Evolutionary conservation across 208 protist genomes (phyloP).

Genomic region (Blastocrithidia nonstop): DNA sequence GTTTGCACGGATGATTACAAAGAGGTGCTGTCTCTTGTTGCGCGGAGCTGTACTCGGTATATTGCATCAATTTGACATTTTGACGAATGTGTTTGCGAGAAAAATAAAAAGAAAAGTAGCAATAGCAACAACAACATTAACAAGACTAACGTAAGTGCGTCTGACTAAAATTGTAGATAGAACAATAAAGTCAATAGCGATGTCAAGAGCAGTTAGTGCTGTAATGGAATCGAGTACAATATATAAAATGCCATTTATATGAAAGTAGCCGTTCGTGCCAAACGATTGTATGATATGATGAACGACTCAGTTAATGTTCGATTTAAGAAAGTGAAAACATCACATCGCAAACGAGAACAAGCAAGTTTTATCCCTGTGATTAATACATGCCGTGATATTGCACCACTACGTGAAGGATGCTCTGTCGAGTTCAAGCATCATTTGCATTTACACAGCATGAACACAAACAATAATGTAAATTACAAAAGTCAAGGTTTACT

Average conservation of each 20-base stretch:
- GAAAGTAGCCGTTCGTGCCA: constrained; percentile 6
- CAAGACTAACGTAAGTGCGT: no score
- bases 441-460: neutral
- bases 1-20: neutral
- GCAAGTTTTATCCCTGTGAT: constrained; percentile 11
- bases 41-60: neutral
- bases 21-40: neutral
- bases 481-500: no score
- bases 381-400: constrained; percentile 23
- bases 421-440: constrained; percentile 70
- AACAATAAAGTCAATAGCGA: no score
- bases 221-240: no score
- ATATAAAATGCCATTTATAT: constrained; percentile 5
- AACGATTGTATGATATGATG: constrained; percentile 21
- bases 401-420: constrained; percentile 26
- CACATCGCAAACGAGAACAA: no score
- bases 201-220: no score
- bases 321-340: constrained; percentile 36
- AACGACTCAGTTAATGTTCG: constrained; percentile 45
- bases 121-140: neutral
- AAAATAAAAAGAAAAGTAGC: neutral
- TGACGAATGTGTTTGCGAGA: neutral
- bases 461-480: neutral
- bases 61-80: neutral
- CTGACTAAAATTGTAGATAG: no score